Base-by-base conservation (phyloP, 306 rosid species). In the Quercus variabilis region DNA sequence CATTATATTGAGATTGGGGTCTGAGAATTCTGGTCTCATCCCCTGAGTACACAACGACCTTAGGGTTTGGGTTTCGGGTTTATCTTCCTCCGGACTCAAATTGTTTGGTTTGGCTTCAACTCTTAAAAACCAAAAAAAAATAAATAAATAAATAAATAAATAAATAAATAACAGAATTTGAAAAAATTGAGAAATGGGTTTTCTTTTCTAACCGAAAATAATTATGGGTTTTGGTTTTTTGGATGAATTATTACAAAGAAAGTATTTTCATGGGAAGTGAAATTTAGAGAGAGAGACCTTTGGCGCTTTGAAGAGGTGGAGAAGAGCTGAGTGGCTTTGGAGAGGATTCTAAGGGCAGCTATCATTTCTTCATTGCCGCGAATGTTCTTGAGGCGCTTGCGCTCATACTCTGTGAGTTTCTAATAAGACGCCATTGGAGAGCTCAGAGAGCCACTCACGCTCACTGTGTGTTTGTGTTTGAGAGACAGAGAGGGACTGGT, bases 321-420 rank as follows among this genome's bases (percentile, higher is more conserved):
- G 21, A 94, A 84, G 73, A 95, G 89, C 17, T 80, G 85, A 59
- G 94, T 7, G 74, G 87, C 91, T 57, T 84, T 88, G 84, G 94
- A 81, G 20, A 73, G 97, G 30, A 94, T 80, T 78, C 90, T 90
- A 71, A 92, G 97, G 4, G 92, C 85, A n/a, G 99, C 93, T 89
- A 95, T 80, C 87, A 90, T 77, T 76, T 95, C 90, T 26, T 84
- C 88, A 82, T 95, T 95, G 19, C 95, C 92, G 76, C 92, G 98
- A 82, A 95, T 91, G 81, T 95, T 91, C 26, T 95, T 90, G 67
- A 95, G 99, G 69, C 96, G 76, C 79, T n/a, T n/a, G n/a, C n/a
- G n/a, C n/a, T n/a, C n/a, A n/a, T n/a, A n/a, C n/a, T n/a, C n/a
- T n/a, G n/a, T n/a, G n/a, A n/a, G n/a, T n/a, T n/a, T n/a, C n/a